These are phyloP conservation scores for Usnea hakonensis DNA, from an alignment of 495 filamentous ascomycete species.

Conservation along the genomic window DNA sequence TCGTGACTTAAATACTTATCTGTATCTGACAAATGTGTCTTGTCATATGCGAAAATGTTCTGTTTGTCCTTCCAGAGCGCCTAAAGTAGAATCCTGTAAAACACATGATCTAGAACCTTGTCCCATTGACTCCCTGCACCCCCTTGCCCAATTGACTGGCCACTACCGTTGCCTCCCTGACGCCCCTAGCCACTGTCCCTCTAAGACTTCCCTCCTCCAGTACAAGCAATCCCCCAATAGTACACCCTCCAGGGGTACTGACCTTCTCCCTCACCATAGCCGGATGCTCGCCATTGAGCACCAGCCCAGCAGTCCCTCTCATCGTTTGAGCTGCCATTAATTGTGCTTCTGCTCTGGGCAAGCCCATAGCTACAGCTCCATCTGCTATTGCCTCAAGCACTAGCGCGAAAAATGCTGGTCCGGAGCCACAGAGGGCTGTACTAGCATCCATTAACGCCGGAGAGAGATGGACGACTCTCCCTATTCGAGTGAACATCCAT, in stretches of 20 bases:
- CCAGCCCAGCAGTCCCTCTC: conserved; percentile 62
- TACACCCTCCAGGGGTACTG: conserved; percentile 72
- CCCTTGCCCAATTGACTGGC: conserved; percentile 61
- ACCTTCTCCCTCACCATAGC: conserved; percentile 72
- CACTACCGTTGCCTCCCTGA: conserved; percentile 71
- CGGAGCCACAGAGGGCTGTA: conserved; percentile 69
- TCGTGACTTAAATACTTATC: too few relatives aligned
- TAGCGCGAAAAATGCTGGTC: conserved; percentile 72
- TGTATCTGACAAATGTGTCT: background rate
- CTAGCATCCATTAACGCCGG: conserved; percentile 62
- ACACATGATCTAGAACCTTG: conserved; percentile 26
- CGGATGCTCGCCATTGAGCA: conserved; percentile 67
- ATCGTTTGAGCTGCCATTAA: conserved; percentile 72
- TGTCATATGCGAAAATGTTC: background rate
- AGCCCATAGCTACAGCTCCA: conserved; percentile 72
- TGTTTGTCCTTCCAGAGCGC: too few relatives aligned
- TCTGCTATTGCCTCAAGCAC: conserved; percentile 70
- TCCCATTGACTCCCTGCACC: conserved; percentile 40
- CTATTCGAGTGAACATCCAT: conserved; percentile 67
- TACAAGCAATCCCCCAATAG: conserved; percentile 66
- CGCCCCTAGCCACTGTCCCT: conserved; percentile 59
- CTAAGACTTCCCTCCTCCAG: conserved; percentile 69
- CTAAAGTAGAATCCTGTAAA: too few relatives aligned
- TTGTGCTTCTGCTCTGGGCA: conserved; percentile 68
- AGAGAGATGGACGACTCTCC: conserved; percentile 57